These are phyloP conservation scores for Colletotrichum brevisporum DNA, from an alignment of 2,329 filamentous ascomycete genomes.

Conservation along the genomic window DNA sequence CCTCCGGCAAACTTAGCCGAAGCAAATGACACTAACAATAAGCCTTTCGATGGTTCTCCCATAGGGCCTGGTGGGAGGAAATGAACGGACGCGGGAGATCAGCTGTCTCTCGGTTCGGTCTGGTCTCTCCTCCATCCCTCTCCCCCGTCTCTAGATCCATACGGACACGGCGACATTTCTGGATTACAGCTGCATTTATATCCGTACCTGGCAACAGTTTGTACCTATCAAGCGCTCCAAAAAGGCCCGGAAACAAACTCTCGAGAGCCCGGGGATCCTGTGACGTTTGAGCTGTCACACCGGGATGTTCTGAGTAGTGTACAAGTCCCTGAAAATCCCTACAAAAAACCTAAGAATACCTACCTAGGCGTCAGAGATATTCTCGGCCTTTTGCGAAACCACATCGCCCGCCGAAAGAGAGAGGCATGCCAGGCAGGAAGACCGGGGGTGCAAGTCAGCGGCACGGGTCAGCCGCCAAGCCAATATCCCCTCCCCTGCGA, in stretches of 20 bases:
- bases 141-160: too few relatives aligned
- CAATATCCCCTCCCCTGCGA: conserved; percentile 24
- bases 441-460: conserved; percentile 2
- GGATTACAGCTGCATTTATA: too few relatives aligned
- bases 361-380: conserved; percentile 6
- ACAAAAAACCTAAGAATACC: too few relatives aligned
- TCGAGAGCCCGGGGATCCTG: background rate
- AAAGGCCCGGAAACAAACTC: too few relatives aligned
- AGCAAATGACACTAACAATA: background rate
- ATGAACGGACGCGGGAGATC: conserved; percentile 1
- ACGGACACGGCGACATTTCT: too few relatives aligned
- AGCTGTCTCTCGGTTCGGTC: background rate
- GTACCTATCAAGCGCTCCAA: too few relatives aligned
- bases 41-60: background rate
- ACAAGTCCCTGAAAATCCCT: too few relatives aligned
- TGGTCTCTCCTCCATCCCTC: too few relatives aligned
- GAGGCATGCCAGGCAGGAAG: background rate
- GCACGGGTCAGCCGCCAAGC: conserved; percentile 30
- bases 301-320: conserved; percentile 7
- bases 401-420: too few relatives aligned
- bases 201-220: too few relatives aligned
- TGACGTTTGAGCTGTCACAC: conserved; percentile 16
- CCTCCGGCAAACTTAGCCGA: conserved; percentile 9
- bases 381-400: background rate
- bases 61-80: background rate